A percentile compares a stretch with the other conserved stretches of the same genome.
phyloP scores from a whole-genome alignment of 1,284 basidiomycete genomes.

The Boletus semigastroideus region DNA sequence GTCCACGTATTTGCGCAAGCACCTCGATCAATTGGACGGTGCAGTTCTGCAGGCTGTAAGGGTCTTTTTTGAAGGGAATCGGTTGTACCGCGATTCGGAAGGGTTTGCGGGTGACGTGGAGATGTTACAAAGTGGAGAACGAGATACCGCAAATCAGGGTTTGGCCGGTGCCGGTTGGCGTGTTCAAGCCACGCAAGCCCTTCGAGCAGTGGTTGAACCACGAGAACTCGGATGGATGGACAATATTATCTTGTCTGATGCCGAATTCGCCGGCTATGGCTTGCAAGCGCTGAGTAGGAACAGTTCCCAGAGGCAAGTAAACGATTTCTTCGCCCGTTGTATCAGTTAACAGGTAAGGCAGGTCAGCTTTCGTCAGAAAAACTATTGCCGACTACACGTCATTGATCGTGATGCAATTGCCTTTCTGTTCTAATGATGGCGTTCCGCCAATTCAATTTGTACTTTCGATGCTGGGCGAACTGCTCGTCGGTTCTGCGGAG shows the following conservation, averaged over 20 bases:
- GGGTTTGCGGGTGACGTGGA: conserved; percentile 13
- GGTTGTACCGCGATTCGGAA: conserved; percentile 13
- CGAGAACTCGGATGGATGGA: conserved; percentile 48
- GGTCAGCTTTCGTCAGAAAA: conserved; percentile 18
- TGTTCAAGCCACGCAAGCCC: conserved; percentile 16
- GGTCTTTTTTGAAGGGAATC: conserved; percentile 20
- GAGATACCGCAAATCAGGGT: not conserved
- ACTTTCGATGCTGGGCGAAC: conserved; percentile 23
- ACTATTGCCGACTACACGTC: conserved; percentile 27
- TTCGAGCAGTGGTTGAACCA: conserved; percentile 42
- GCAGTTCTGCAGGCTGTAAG: conserved; percentile 11
- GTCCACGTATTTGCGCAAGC: conserved; percentile 23
- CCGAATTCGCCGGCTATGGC: conserved; percentile 36
- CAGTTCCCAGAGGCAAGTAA: conserved; percentile 48
- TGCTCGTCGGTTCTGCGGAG: conserved; percentile 48
- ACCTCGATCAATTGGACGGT: conserved; percentile 23
- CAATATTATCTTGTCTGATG: conserved; percentile 37
- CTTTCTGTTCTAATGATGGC: conserved; percentile 7
- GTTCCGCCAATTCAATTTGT: conserved; percentile 28
- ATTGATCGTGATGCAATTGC: conserved; percentile 15
- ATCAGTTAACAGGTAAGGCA: conserved; percentile 12
- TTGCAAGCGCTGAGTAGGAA: conserved; percentile 38
- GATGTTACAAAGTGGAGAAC: conserved; percentile 1
- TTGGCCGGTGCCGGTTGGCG: conserved; percentile 19
- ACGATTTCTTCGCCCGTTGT: not conserved